Percentiles rank a stretch among this genome's conserved stretches.
Conservation (phyloP, 2,329 filamentous ascomycete species). For the Colletotrichum agaves region DNA sequence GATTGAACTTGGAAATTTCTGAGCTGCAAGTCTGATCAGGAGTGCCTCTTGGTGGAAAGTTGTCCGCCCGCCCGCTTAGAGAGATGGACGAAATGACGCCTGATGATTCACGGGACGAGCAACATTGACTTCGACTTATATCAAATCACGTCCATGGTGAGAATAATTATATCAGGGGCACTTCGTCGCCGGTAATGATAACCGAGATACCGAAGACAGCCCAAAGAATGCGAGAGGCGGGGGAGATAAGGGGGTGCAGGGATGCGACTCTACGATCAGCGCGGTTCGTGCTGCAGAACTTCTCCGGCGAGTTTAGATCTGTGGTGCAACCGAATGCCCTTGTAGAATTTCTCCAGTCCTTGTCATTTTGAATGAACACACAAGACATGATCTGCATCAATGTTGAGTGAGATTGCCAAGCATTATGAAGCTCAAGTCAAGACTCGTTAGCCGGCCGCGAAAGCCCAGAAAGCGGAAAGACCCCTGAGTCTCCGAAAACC, state of each 20-base stretch:
- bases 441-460: too few species aligned
- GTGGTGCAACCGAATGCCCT: not conserved
- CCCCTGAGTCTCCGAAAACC: constrained; percentile 11
- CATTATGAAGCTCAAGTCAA: too few species aligned
- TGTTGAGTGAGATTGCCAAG: not conserved
- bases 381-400: not conserved
- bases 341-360: too few species aligned
- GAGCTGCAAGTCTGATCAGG: not conserved
- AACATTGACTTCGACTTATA: constrained; percentile 14
- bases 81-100: not conserved
- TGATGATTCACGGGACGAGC: not conserved
- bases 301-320: not conserved
- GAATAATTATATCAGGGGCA: not conserved
- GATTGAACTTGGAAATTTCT: not conserved
- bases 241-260: constrained; percentile 33
- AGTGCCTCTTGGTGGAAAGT: not conserved
- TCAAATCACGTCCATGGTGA: not conserved
- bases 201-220: constrained; percentile 17
- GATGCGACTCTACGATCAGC: constrained; percentile 3
- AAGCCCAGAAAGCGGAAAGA: not conserved
- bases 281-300: not conserved
- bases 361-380: too few species aligned
- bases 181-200: constrained; percentile 13
- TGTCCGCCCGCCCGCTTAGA: not conserved
- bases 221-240: constrained; percentile 12